Evolutionary conservation across 352 stramenopile genomes (phyloP).

Genomic region (Phytophthora citrophthora): DNA sequence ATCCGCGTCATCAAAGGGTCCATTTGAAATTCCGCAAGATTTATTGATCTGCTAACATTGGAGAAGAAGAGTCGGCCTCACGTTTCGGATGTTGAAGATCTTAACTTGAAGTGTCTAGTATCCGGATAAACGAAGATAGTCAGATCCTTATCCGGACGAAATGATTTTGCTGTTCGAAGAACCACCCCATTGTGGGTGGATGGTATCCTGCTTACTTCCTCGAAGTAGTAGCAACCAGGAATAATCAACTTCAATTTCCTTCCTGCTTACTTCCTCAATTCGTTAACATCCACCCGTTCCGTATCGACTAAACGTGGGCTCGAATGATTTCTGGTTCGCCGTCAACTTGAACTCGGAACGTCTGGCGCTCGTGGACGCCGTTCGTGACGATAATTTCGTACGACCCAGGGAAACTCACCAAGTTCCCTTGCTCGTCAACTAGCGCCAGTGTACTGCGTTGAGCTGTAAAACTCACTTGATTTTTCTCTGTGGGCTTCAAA

Average conservation of each 20-base stretch:
- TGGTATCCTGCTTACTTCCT: too few relatives aligned
- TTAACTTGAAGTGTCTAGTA: not conserved
- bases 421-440: slow-evolving; percentile 3
- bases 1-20: not conserved
- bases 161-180: not conserved
- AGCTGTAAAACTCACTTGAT: not conserved
- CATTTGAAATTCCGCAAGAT: not conserved
- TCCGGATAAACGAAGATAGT: not conserved
- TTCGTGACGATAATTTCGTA: slow-evolving; percentile 7
- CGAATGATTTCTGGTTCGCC: slow-evolving; percentile 1
- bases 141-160: not conserved
- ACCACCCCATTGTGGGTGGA: too few relatives aligned
- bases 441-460: not conserved
- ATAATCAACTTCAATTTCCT: too few relatives aligned
- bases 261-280: too few relatives aligned
- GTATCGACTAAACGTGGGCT: not conserved
- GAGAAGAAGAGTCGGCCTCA: not conserved
- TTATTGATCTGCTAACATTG: not conserved
- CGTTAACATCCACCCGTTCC: not conserved
- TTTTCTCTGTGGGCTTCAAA: not conserved
- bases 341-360: slow-evolving; percentile 1
- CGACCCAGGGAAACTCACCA: slow-evolving; percentile 1
- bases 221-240: too few relatives aligned
- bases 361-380: not conserved
- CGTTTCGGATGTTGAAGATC: not conserved